Conservation (phyloP, 192 early-diverging fungal genomes). For the Linnemannia schmuckeri region DNA sequence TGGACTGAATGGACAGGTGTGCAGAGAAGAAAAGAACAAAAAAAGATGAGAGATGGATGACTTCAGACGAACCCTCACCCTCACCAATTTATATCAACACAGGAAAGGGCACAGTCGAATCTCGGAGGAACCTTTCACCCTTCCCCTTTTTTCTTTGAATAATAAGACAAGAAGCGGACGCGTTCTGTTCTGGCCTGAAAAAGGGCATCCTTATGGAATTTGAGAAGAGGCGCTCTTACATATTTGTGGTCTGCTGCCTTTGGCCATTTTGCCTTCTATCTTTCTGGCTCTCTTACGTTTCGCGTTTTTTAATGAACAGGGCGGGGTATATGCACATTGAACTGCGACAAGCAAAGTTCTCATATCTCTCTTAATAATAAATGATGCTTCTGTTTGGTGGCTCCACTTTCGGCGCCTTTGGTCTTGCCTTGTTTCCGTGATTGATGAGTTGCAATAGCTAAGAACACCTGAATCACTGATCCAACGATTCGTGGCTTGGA, state of each 20-base stretch:
- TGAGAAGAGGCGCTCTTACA: neutral
- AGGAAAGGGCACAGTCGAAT: neutral
- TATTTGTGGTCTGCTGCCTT: neutral
- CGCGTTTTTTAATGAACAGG: neutral
- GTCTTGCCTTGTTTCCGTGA: too few relatives aligned
- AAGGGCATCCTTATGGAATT: slow-evolving; percentile 7
- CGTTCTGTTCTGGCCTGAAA: slow-evolving; percentile 43
- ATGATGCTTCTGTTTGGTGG: neutral
- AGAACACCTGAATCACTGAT: neutral
- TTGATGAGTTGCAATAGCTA: too few relatives aligned
- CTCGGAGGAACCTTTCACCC: neutral
- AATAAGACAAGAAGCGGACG: neutral
- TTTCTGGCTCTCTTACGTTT: neutral
- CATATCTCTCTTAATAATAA: neutral
- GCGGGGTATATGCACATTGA: neutral
- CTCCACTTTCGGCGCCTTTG: too few relatives aligned
- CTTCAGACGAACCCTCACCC: neutral
- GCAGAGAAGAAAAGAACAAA: neutral
- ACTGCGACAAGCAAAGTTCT: neutral
- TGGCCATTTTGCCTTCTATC: neutral
- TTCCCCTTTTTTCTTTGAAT: slow-evolving; percentile 8
- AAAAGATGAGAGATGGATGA: neutral
- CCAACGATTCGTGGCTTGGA: neutral
- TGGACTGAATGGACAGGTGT: neutral
- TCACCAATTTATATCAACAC: neutral